Conservation (phyloP, 1,284 basidiomycete species). For the Clitocybe nebularis region DNA sequence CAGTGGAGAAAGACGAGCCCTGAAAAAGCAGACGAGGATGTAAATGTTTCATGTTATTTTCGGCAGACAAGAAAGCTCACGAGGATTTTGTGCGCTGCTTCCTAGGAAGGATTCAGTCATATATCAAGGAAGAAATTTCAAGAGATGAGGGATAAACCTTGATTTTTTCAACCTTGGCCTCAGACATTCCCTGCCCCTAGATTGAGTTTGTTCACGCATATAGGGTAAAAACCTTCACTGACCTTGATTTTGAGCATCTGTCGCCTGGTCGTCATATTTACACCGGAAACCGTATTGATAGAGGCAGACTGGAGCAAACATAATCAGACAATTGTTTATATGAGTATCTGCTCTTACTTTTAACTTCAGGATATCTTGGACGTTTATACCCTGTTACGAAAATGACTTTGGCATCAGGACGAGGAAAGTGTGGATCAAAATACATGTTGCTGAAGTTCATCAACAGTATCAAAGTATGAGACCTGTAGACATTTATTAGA, state of each 20-base stretch:
- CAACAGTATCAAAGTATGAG: constrained; percentile 73
- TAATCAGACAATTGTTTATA: no score
- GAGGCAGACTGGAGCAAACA: constrained; percentile 61
- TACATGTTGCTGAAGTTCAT: constrained; percentile 87
- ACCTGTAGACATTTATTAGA: constrained; percentile 30
- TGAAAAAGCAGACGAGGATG: constrained; percentile 24
- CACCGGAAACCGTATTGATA: constrained; percentile 77
- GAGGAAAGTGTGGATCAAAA: constrained; percentile 21
- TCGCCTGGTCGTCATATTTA: constrained; percentile 82
- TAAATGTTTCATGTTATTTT: neutral
- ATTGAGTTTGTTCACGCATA: constrained; percentile 10
- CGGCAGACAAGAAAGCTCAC: constrained; percentile 48
- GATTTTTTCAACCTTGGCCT: constrained; percentile 94
- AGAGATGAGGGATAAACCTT: constrained; percentile 49
- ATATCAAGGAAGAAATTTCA: neutral
- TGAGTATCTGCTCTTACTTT: no score
- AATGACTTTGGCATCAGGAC: neutral
- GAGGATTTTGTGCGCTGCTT: constrained; percentile 81
- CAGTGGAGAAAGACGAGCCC: constrained; percentile 87
- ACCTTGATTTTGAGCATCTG: constrained; percentile 92
- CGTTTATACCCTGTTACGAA: constrained; percentile 76
- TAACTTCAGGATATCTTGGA: constrained; percentile 90
- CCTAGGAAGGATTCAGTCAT: constrained; percentile 39
- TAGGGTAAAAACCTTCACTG: constrained; percentile 14
- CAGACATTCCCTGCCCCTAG: constrained; percentile 78